Evolutionary conservation across 2,329 filamentous ascomycete genomes (phyloP), one percentile per base, ranked within the genome.

Genomic region (Paecilomyces sp.): DNA sequence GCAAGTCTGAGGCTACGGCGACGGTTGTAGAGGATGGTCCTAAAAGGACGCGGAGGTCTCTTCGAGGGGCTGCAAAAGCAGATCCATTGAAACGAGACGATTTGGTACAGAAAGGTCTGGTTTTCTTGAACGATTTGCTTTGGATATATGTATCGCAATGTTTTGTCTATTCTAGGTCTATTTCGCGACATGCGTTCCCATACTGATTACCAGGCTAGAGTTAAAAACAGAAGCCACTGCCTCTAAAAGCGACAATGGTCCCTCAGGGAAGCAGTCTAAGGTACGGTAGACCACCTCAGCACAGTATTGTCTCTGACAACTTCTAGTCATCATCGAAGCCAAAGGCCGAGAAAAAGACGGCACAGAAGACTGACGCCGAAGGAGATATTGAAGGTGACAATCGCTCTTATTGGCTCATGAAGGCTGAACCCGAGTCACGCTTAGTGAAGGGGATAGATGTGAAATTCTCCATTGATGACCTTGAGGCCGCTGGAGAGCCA

Each of bases 381-480:
- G 55, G 61, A 5, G 61, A 66, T 18, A 60, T 67, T 15, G 66
- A 67, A 18, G 62, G 66, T 34, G 62, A 58, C 22, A 69, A 65
- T 18, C 73, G 71, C 54, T 80, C 80, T 74, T 92, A 89, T 74
- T 92, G 90, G 89, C 82, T 94, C 33, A 84, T 94, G 83, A 94
- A 93, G 77, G 90, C 90, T 0, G 90, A 99, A 76, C 93, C 94
- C 0, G 90, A 96, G 67, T 86, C 91, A 3, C 88, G 94, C 5
- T 78, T 92, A 15, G 91, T 96, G 72, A 93, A 92, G 58, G 93
- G 92, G 0, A 80, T 90, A 56, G 92, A 97, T 71, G 91, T 97
- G 54, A 89, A 86, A 65, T 99, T 97, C 76, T 95, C 92, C 0
- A 97, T 99, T 68, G 92, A 97, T 68, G 92, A 97, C 71, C 77